phyloP scores from a whole-genome alignment of 164 flowering plant genomes.

The Akebia trifoliata region DNA sequence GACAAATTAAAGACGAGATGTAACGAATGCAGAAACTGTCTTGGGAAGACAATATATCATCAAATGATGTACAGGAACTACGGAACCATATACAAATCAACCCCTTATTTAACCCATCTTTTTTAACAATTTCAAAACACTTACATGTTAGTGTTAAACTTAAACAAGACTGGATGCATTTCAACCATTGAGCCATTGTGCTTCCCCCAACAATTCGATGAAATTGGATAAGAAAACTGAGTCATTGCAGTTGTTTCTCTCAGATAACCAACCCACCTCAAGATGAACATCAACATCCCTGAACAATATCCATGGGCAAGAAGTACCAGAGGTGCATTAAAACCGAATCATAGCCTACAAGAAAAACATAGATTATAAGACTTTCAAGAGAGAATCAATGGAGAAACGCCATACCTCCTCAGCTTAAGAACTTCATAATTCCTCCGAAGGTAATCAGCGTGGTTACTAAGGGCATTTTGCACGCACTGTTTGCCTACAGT shows the following conservation, averaged over 20 bases:
- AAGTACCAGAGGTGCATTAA: background rate
- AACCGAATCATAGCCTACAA: background rate
- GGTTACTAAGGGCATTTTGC: constrained; percentile 67
- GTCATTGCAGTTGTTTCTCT: constrained; percentile 54
- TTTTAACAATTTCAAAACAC: constrained; percentile 1
- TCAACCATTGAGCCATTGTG: constrained; percentile 11
- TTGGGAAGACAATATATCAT: too few species aligned
- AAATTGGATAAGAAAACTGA: constrained; percentile 34
- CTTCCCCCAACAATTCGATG: constrained; percentile 28
- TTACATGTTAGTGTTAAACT: background rate
- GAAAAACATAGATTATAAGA: background rate
- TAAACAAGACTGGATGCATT: background rate
- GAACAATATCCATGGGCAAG: constrained; percentile 13
- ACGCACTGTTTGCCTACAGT: constrained; percentile 63
- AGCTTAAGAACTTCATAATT: constrained; percentile 71
- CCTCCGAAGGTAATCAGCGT: constrained; percentile 64
- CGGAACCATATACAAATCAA: too few species aligned
- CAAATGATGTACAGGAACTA: too few species aligned
- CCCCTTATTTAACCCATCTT: too few species aligned
- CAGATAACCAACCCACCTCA: constrained; percentile 55
- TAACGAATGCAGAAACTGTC: too few species aligned
- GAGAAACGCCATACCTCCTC: constrained; percentile 41
- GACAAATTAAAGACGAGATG: too few species aligned
- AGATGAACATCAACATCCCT: constrained; percentile 62
- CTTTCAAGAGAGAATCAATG: background rate